These are phyloP conservation scores for Santalum album DNA, from an alignment of 164 flowering plant species.

Conservation along the genomic window DNA sequence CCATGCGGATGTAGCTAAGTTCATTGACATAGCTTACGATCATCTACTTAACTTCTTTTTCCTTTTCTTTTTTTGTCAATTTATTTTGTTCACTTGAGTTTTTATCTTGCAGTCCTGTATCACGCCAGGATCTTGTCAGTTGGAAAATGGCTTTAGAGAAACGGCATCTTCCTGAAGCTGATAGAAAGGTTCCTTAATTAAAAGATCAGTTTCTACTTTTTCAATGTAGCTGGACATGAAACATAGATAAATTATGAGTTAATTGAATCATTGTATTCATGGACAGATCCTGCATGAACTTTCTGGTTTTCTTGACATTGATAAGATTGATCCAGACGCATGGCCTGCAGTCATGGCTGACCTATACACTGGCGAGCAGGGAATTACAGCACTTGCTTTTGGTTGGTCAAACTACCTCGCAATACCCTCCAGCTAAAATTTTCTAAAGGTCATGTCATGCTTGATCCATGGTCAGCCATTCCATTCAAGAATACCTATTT, in stretches of 20 bases:
- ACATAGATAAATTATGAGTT: not conserved
- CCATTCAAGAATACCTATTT: too few relatives aligned
- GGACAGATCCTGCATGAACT: slow-evolving; percentile 48
- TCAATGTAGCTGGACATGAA: not conserved
- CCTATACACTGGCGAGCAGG: slow-evolving; percentile 69
- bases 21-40: not conserved
- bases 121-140: slow-evolving; percentile 96
- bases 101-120: slow-evolving; percentile 58
- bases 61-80: too few relatives aligned
- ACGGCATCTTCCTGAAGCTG: slow-evolving; percentile 72
- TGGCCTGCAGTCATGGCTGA: slow-evolving; percentile 97
- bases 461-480: too few relatives aligned
- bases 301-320: slow-evolving; percentile 84
- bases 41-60: not conserved
- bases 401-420: slow-evolving; percentile 46
- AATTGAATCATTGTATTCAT: slow-evolving; percentile 6
- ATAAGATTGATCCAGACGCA: slow-evolving; percentile 83
- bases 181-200: slow-evolving; percentile 51
- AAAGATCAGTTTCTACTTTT: slow-evolving; percentile 1
- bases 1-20: too few relatives aligned
- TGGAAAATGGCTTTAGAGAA: slow-evolving; percentile 95
- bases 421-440: too few relatives aligned
- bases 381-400: slow-evolving; percentile 82
- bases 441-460: too few relatives aligned
- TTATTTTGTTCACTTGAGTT: not conserved